Evolutionary conservation across 2,329 filamentous ascomycete species (phyloP).

Genomic region (Ceratocystis alfenasii): DNA sequence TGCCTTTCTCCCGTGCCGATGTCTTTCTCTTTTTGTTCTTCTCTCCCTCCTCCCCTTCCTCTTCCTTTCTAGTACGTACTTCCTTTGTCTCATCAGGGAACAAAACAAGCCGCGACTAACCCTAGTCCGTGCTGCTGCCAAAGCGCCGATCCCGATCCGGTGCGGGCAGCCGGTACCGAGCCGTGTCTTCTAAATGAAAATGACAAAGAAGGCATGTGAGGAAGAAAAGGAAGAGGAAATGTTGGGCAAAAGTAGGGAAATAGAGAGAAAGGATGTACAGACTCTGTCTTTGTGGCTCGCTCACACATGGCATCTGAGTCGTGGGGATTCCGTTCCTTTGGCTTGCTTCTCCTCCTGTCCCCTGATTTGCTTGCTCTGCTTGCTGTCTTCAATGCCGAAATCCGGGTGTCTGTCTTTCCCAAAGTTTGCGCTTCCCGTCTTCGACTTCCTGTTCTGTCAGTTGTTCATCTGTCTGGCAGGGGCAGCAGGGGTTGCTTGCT

Average conservation of each 20-base stretch:
- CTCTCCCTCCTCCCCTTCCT: background rate
- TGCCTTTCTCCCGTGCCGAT: background rate
- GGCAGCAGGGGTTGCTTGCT: background rate
- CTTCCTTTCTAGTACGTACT: background rate
- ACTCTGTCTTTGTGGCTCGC: background rate
- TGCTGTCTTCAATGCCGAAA: conserved; percentile 1
- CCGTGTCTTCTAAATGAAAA: background rate
- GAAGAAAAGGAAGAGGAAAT: background rate
- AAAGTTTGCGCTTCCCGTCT: conserved; percentile 1
- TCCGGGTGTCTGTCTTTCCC: background rate
- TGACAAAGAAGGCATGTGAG: too few species aligned
- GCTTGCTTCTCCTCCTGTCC: background rate
- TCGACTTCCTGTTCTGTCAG: conserved; percentile 9
- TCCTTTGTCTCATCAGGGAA: background rate
- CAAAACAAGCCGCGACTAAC: background rate
- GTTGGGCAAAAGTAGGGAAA: background rate
- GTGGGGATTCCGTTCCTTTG: background rate
- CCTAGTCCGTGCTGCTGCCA: background rate
- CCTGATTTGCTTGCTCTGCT: background rate
- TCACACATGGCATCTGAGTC: conserved; percentile 12
- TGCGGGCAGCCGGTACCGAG: conserved; percentile 2
- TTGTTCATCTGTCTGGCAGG: background rate
- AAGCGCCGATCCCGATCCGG: background rate
- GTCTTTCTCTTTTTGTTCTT: background rate
- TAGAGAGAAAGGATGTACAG: background rate